These are phyloP conservation scores for Paxillus involutus DNA, from an alignment of 768 basidiomycete genomes.

Conservation along the genomic window DNA sequence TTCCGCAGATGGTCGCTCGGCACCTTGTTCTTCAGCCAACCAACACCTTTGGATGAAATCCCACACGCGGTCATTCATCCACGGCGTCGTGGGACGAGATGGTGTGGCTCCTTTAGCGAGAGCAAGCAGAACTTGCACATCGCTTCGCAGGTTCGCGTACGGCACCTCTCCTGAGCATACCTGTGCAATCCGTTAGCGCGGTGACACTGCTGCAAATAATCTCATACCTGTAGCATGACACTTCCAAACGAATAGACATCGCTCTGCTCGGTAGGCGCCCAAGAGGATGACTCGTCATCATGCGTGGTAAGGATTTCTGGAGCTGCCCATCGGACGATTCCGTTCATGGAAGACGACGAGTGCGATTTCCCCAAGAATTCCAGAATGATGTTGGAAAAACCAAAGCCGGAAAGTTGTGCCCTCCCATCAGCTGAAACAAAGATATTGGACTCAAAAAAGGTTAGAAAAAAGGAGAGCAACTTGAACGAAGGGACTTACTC, in stretches of 20 bases:
- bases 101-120: slow-evolving; percentile 2
- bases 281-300: slow-evolving; percentile 3
- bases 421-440: slow-evolving; percentile 35
- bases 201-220: not conserved
- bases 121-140: slow-evolving; percentile 9
- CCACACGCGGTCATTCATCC: slow-evolving; percentile 3
- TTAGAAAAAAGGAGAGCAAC: not conserved
- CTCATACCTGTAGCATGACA: slow-evolving; percentile 24
- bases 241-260: slow-evolving; percentile 22
- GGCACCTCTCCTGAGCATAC: slow-evolving; percentile 8
- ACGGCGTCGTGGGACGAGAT: not conserved
- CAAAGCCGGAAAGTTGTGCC: slow-evolving; percentile 46
- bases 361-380: slow-evolving; percentile 3
- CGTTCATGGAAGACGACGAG: slow-evolving; percentile 10
- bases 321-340: slow-evolving; percentile 43
- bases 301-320: slow-evolving; percentile 34
- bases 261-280: not conserved
- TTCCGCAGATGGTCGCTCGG: not conserved
- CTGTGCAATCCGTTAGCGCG: not conserved
- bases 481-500: slow-evolving; percentile 1
- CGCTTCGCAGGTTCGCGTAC: slow-evolving; percentile 7
- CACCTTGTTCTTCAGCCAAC: not conserved
- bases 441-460: slow-evolving; percentile 38
- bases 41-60: slow-evolving; percentile 8
- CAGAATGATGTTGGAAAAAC: slow-evolving; percentile 24